Conservation (phyloP, 441 rosid genomes). For the Sinapis alba region DNA sequence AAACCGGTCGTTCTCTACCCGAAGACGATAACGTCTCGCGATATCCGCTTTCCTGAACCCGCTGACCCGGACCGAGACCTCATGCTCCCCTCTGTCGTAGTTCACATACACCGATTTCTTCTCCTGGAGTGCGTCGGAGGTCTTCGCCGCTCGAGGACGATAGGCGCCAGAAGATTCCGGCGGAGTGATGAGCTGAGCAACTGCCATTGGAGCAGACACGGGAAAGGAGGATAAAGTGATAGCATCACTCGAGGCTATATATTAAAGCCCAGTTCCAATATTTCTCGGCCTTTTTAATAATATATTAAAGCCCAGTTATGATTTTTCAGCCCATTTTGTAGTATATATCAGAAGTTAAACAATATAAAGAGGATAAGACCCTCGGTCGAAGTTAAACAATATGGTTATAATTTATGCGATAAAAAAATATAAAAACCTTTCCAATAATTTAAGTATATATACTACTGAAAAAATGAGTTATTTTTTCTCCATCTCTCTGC, state of each 20-base stretch:
- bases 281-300: background rate
- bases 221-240: background rate
- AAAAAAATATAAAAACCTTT: background rate
- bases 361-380: background rate
- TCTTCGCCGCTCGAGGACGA: slow-evolving; percentile 44
- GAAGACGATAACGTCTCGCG: slow-evolving; percentile 58
- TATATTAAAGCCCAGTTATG: background rate
- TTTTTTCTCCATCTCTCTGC: background rate
- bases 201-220: slow-evolving; percentile 38
- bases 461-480: background rate
- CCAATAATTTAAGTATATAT: background rate
- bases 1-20: slow-evolving; percentile 66
- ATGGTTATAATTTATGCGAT: background rate
- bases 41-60: slow-evolving; percentile 71
- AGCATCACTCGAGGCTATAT: background rate
- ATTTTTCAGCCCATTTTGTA: slow-evolving; percentile 8
- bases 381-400: too few species aligned
- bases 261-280: slow-evolving; percentile 5
- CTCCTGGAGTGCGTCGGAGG: slow-evolving; percentile 51
- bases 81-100: slow-evolving; percentile 75
- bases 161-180: slow-evolving; percentile 37
- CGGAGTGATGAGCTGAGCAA: slow-evolving; percentile 31
- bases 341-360: background rate
- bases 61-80: slow-evolving; percentile 55
- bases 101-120: slow-evolving; percentile 64